Conservation (phyloP, 1,284 basidiomycete genomes). For the Neolentinus lepideus region DNA sequence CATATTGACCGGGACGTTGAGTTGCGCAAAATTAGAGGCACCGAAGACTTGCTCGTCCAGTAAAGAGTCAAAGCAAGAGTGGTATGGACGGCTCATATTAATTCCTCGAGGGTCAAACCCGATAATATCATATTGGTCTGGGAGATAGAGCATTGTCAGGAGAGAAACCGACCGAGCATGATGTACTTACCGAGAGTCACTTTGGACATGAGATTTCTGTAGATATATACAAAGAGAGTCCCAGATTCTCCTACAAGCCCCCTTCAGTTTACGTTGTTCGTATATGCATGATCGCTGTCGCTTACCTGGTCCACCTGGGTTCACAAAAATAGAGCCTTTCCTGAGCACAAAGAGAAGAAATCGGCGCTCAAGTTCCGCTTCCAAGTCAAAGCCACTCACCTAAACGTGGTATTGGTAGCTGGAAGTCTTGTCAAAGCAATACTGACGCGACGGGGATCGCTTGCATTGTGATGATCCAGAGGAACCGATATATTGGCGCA, state of each 20-base stretch:
- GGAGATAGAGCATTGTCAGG: too few relatives aligned
- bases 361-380: background rate
- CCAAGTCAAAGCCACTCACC: background rate
- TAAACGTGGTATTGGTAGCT: background rate
- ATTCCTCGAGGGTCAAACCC: constrained; percentile 2
- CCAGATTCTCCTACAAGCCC: constrained; percentile 1
- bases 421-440: background rate
- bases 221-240: background rate
- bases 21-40: background rate
- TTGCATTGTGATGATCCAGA: constrained; percentile 1
- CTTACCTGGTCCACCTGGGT: constrained; percentile 3
- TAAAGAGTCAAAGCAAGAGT: background rate
- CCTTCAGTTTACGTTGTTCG: too few relatives aligned
- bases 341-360: background rate
- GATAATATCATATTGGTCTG: constrained; percentile 1
- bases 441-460: background rate
- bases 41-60: background rate
- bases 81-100: background rate
- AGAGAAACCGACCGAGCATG: too few relatives aligned
- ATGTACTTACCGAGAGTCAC: too few relatives aligned
- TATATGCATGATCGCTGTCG: too few relatives aligned
- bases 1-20: background rate
- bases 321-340: background rate
- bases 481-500: background rate
- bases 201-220: background rate